Percentiles rank a stretch among this genome's conserved stretches.
phyloP scores from a whole-genome alignment of 306 rosid species.

The Fagus crenata region DNA sequence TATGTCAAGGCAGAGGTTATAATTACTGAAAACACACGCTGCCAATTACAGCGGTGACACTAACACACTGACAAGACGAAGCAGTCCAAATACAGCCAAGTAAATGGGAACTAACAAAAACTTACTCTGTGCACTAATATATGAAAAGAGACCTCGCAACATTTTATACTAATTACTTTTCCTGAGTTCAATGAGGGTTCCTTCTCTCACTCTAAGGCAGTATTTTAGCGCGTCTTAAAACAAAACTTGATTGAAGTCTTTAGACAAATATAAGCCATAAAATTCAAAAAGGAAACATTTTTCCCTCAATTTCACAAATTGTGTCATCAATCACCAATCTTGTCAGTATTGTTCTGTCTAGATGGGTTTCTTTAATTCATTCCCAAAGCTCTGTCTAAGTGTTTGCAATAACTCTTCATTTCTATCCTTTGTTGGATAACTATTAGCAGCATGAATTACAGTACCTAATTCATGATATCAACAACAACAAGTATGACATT shows the following conservation, averaged over 20 bases:
- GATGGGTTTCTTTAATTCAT: background rate
- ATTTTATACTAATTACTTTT: background rate
- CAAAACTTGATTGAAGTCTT: too few relatives aligned
- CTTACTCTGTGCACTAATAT: background rate
- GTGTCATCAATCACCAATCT: background rate
- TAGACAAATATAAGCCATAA: background rate
- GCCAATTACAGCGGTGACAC: background rate
- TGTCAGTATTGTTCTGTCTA: background rate
- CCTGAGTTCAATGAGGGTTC: background rate
- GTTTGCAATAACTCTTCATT: background rate
- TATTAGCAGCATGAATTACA: background rate
- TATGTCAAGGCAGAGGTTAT: background rate
- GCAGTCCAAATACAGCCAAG: background rate
- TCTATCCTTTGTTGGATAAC: background rate
- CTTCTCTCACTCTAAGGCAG: slow-evolving; percentile 2
- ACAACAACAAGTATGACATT: background rate
- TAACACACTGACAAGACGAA: too few relatives aligned
- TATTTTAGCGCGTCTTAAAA: too few relatives aligned
- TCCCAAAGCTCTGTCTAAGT: background rate
- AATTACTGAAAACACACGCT: background rate
- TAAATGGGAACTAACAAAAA: background rate
- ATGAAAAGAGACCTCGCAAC: background rate
- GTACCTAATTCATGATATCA: background rate
- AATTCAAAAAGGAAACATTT: background rate
- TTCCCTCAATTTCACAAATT: background rate